Base-by-base conservation (phyloP, 1,284 basidiomycete genomes). In the Paramarasmius palmivorus region DNA sequence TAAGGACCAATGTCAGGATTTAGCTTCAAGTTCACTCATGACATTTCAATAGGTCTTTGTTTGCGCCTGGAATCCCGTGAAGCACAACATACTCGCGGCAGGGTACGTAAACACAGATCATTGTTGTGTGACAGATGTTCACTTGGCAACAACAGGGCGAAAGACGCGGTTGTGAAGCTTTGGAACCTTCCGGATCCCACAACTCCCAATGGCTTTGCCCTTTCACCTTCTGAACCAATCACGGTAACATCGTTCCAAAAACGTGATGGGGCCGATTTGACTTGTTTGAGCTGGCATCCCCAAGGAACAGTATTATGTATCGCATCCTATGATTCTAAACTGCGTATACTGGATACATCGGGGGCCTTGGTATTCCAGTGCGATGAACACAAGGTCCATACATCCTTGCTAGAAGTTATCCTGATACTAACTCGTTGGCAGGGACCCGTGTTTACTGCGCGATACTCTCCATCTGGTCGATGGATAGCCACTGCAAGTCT, bases 381-480 rank as follows among this genome's bases (percentile, higher is more conserved):
- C 60, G 65, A 73, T 32, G 79, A 83, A 55, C 88, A 90, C 63
- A 72, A 83, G 78, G 89, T 88, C 71, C 67, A 72, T 61, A 40
- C 19, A 15, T 19, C 25, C 46, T 42, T 50, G 41, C 19, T 57
- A n/a, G 52, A 86, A 86, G 70, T 66, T 53, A 36, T 29, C 51
- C 22, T 52, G 49, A 55, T 51, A 54, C 53, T 57, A 53, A 63
- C 65, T 48, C 63, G 54, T 56, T 57, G 57, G 64, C 60, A 91
- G 87, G 88, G 84, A 51, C 84, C 90, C 22, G 83, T 92, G 66
- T 91, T 91, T 63, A 80, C 88, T 37, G 78, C 83, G 35, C 78
- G 82, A 55, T 92, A 91, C 63, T 92, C 89, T 19, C 79, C 76
- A 56, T 76, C 79, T 36, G 88, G 89, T 5, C 76, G 77, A 53